phyloP scores from a whole-genome alignment of 495 filamentous ascomycete species.

The Tirmania nivea region DNA sequence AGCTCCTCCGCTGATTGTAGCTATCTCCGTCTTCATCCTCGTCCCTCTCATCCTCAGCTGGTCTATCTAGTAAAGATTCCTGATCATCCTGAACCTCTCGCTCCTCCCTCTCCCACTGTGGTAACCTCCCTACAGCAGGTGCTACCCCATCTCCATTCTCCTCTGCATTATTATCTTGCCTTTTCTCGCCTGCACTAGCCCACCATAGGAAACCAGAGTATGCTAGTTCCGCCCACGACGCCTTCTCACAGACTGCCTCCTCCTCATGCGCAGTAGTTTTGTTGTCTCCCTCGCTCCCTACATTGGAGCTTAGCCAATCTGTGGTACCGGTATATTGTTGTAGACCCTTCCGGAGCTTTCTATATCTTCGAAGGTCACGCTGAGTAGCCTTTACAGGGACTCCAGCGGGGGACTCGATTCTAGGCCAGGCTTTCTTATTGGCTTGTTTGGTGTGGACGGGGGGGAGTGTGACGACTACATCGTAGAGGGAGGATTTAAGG shows the following conservation, averaged over 20 bases:
- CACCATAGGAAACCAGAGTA: conserved; percentile 95
- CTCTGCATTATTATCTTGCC: conserved; percentile 25
- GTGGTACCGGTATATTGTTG: conserved; percentile 10
- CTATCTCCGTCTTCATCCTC: conserved; percentile 22
- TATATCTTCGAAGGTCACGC: conserved; percentile 64
- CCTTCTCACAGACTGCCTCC: conserved; percentile 18
- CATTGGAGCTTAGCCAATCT: conserved; percentile 9
- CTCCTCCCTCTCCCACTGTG: conserved; percentile 25
- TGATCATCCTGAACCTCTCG: conserved; percentile 23
- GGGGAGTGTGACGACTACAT: conserved; percentile 65
- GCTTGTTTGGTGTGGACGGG: conserved; percentile 36
- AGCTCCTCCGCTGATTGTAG: conserved; percentile 10
- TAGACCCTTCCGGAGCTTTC: conserved; percentile 44
- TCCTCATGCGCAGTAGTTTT: not conserved
- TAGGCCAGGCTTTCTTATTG: conserved; percentile 45
- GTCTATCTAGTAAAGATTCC: conserved; percentile 16
- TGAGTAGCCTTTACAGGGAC: conserved; percentile 64
- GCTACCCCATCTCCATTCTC: conserved; percentile 21
- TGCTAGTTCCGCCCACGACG: conserved; percentile 73
- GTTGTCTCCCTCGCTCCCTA: not conserved
- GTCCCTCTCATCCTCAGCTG: conserved; percentile 20
- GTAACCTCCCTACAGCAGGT: conserved; percentile 17
- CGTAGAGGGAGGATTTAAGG: conserved; percentile 68
- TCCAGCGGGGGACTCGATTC: conserved; percentile 40
- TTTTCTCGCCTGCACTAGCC: conserved; percentile 82